A percentile compares a stretch with the other conserved stretches of the same genome.
Evolutionary conservation across 257 asterid species (phyloP).

Genomic region (Ilex asprella): DNA sequence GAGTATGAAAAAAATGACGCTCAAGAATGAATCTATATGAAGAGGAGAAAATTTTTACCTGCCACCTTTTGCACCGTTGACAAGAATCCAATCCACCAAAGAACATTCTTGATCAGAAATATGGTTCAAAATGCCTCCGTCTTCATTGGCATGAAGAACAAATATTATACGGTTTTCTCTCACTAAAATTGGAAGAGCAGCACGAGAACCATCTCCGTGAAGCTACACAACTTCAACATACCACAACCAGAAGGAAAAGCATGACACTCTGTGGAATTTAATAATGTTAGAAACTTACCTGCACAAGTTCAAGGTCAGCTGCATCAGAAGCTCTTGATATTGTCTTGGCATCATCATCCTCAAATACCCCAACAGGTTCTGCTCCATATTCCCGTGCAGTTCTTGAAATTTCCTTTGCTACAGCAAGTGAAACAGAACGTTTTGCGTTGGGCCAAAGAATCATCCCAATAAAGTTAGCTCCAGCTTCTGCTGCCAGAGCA

Average conservation of each 20-base stretch:
- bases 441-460: conserved; percentile 92
- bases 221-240: conserved; percentile 45
- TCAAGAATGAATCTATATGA: background rate
- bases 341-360: conserved; percentile 75
- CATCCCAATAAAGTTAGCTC: conserved; percentile 88
- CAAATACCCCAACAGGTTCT: conserved; percentile 89
- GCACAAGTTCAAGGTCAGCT: conserved; percentile 83
- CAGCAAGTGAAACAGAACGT: conserved; percentile 61
- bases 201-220: conserved; percentile 80
- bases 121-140: conserved; percentile 64
- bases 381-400: conserved; percentile 70
- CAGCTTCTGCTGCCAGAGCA: conserved; percentile 90
- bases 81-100: conserved; percentile 86
- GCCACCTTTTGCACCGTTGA: conserved; percentile 91
- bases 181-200: conserved; percentile 49
- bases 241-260: conserved; percentile 11
- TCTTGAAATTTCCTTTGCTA: conserved; percentile 84
- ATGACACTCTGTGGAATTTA: conserved; percentile 4
- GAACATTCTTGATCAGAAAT: conserved; percentile 66
- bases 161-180: conserved; percentile 50
- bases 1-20: background rate
- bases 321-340: conserved; percentile 59
- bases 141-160: conserved; percentile 80
- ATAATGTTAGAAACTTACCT: conserved; percentile 35
- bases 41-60: conserved; percentile 33